phyloP scores from a whole-genome alignment of 208 protist genomes.

The Crithidia bombi region DNA sequence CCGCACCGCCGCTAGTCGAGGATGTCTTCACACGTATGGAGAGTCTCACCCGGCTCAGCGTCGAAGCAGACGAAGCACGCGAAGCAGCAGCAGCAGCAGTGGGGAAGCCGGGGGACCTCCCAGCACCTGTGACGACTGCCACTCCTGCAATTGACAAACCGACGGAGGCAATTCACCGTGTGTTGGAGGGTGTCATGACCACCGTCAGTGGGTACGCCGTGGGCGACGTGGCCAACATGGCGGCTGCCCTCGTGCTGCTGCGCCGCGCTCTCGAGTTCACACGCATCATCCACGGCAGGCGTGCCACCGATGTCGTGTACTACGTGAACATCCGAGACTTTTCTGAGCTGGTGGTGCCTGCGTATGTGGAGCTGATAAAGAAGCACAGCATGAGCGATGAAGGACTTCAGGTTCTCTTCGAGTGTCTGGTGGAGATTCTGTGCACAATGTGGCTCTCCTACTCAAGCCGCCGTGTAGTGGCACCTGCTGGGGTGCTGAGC shows the following conservation, averaged over 20 bases:
- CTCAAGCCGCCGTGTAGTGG: slow-evolving; percentile 14
- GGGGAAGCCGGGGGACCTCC: not conserved
- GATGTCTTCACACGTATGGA: slow-evolving; percentile 75
- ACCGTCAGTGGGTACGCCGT: slow-evolving; percentile 41
- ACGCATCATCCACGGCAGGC: slow-evolving; percentile 55
- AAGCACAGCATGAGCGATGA: slow-evolving; percentile 61
- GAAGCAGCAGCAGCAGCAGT: slow-evolving; percentile 1
- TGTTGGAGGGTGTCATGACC: slow-evolving; percentile 57
- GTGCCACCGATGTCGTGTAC: slow-evolving; percentile 48
- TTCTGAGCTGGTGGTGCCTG: slow-evolving; percentile 51
- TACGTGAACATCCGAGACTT: slow-evolving; percentile 71
- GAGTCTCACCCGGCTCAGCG: slow-evolving; percentile 62
- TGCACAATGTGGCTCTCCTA: slow-evolving; percentile 58
- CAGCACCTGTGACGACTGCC: not conserved
- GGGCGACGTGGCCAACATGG: slow-evolving; percentile 52
- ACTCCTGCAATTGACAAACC: not conserved
- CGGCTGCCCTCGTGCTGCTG: slow-evolving; percentile 60
- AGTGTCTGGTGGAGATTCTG: slow-evolving; percentile 65
- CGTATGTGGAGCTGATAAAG: slow-evolving; percentile 56
- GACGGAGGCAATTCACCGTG: slow-evolving; percentile 47
- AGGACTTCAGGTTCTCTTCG: slow-evolving; percentile 61
- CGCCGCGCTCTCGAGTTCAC: slow-evolving; percentile 71
- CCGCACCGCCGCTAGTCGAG: slow-evolving; percentile 55
- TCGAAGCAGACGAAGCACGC: slow-evolving; percentile 27
- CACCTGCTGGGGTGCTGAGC: not conserved